Percentiles rank a stretch among this genome's conserved stretches.
Conservation (phyloP, 441 rosid species). For the Geranium incanum region DNA sequence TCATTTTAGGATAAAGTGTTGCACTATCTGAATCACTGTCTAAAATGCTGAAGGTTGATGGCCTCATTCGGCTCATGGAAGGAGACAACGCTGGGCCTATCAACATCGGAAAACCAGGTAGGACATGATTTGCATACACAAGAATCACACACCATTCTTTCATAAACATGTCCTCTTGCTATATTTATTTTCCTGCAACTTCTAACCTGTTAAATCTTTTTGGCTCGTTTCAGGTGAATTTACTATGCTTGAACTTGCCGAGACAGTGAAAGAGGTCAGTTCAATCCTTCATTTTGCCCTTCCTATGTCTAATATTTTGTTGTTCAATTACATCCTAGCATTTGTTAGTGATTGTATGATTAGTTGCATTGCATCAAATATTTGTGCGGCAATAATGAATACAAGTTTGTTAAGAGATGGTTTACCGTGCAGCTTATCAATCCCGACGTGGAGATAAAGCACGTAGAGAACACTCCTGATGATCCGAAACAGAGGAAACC, state of each 20-base stretch:
- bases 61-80: slow-evolving; percentile 87
- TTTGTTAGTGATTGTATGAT: too few species aligned
- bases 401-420: too few species aligned
- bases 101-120: slow-evolving; percentile 94
- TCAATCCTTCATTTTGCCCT: too few species aligned
- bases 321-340: not conserved
- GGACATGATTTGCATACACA: not conserved
- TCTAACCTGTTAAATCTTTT: too few species aligned
- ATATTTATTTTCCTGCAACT: not conserved
- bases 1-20: not conserved
- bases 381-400: too few species aligned
- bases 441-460: slow-evolving; percentile 60
- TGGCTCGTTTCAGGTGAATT: slow-evolving; percentile 59
- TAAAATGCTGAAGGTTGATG: slow-evolving; percentile 56
- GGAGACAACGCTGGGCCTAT: slow-evolving; percentile 92
- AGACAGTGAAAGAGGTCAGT: slow-evolving; percentile 86
- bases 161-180: not conserved
- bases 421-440: slow-evolving; percentile 51
- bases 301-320: not conserved
- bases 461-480: slow-evolving; percentile 88
- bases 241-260: slow-evolving; percentile 88
- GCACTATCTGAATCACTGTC: not conserved
- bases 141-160: not conserved
- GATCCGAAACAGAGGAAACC: slow-evolving; percentile 95
- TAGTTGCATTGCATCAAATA: too few species aligned